Percentiles rank a stretch among this genome's conserved stretches.
phyloP scores from a whole-genome alignment of 805 yeast species.

The Cyberlindnera nakhonratchasimensis region DNA sequence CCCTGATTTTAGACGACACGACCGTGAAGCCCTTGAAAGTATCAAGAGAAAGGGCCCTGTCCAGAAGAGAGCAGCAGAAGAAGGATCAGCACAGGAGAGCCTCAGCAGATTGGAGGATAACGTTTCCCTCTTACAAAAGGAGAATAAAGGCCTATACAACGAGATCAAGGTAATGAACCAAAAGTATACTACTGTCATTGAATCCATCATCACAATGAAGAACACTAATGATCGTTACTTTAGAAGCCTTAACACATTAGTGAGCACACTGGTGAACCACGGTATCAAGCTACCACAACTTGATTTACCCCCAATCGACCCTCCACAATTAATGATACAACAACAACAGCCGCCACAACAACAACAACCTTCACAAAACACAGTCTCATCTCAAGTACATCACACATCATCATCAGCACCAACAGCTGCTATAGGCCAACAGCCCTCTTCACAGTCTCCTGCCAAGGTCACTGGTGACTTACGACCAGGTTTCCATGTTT shows the following conservation, averaged over 20 bases:
- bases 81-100: conserved; percentile 18
- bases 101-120: conserved; percentile 22
- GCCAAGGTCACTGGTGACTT: conserved; percentile 20
- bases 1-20: conserved; percentile 77
- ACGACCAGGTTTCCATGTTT: conserved; percentile 57
- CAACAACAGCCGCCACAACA: conserved; percentile 9
- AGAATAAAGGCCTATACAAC: conserved; percentile 32
- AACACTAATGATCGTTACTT: conserved; percentile 54
- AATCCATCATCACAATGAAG: conserved; percentile 54
- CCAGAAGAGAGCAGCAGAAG: conserved; percentile 40
- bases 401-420: conserved; percentile 3
- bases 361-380: conserved; percentile 7
- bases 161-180: conserved; percentile 44
- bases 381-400: conserved; percentile 2
- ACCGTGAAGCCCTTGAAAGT: conserved; percentile 75
- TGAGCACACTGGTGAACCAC: conserved; percentile 46
- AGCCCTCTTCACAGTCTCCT: conserved; percentile 14
- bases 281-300: conserved; percentile 69
- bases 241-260: conserved; percentile 47
- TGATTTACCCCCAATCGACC: conserved; percentile 42
- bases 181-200: conserved; percentile 63
- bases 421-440: neutral
- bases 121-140: conserved; percentile 19
- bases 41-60: conserved; percentile 80
- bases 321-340: conserved; percentile 5